These are phyloP conservation scores for Malassezia obtusa DNA, from an alignment of 1,284 basidiomycete species.

Conservation along the genomic window DNA sequence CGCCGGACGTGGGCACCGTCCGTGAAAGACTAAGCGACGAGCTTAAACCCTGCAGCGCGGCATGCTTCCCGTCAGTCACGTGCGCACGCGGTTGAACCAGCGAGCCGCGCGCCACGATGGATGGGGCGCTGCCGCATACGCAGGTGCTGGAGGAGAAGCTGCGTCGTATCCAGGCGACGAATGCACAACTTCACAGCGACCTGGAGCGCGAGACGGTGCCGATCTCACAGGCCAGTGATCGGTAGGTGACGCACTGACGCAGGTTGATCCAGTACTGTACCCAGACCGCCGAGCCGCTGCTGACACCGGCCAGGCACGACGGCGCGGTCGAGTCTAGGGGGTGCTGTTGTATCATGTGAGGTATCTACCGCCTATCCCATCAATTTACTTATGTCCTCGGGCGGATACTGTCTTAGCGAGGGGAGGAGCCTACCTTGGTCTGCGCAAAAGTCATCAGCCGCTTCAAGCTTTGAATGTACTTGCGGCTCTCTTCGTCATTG, in stretches of 20 bases:
- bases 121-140: not conserved
- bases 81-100: not conserved
- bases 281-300: not conserved
- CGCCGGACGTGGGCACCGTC: not conserved
- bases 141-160: conserved; percentile 6
- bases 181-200: not conserved
- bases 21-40: no score
- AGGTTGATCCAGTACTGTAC: conserved; percentile 7
- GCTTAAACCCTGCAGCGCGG: no score
- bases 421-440: conserved; percentile 16
- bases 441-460: conserved; percentile 53
- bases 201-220: not conserved
- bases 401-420: conserved; percentile 11
- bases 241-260: not conserved
- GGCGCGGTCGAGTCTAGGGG: not conserved
- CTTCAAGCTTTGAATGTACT: conserved; percentile 97
- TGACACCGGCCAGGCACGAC: not conserved
- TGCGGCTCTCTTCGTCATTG: conserved; percentile 95
- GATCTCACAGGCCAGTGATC: conserved; percentile 4
- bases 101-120: not conserved
- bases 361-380: conserved; percentile 9
- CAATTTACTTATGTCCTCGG: conserved; percentile 12
- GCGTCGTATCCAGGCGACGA: not conserved
- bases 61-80: not conserved
- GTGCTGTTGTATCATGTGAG: not conserved